Base-by-base conservation (phyloP, 805 yeast genomes). In the Wickerhamiella kazuoi region DNA sequence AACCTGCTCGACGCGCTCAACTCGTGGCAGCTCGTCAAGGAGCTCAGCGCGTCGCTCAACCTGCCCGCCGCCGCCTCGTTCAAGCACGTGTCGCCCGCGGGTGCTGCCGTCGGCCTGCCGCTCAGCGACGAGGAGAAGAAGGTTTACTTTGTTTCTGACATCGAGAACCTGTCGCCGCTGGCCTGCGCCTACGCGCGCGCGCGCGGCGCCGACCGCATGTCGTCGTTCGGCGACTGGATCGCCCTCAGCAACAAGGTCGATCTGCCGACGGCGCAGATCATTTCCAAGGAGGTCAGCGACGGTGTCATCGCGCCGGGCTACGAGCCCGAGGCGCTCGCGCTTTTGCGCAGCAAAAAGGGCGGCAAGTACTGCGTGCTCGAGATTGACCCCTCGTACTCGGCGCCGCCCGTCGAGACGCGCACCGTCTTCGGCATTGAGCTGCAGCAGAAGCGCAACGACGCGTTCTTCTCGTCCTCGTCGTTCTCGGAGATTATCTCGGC, bases 171-270 rank as follows among this genome's bases (percentile, higher is more conserved):
- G 59, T 82, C 96, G 11, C 97, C 98, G 41, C 71, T 90, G 57
- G 98, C 98, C 47, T 79, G 80, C 57, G 98, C 98, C 42, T 90
- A 90, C 56, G 98, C 98, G 30, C 81, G 97, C 67, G 98, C 98
- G 41, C 81, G 98, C 65, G 98, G 98, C 62, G 98, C 98, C 50
- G 98, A 90, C 65, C 79, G 98, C 72, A 90, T 90, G 98, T 86
- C 96, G 4, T 81, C 94, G 13, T 90, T 90, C 59, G 98, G 98
- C 59, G 98, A 90, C 65, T 90, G 84, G 71, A 90, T 90, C 55
- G 98, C 98, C 35, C 70, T 90, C 48, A 84, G 96, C 45, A 87
- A 87, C 70, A 81, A 80, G 62, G 98, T 90, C 50, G 98, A 90
- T 62, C 67, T 79, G 40, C 83, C 95, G 56, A 90, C 98, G 44